phyloP scores from a whole-genome alignment of 768 basidiomycete genomes.

The Chalciporus chontae region DNA sequence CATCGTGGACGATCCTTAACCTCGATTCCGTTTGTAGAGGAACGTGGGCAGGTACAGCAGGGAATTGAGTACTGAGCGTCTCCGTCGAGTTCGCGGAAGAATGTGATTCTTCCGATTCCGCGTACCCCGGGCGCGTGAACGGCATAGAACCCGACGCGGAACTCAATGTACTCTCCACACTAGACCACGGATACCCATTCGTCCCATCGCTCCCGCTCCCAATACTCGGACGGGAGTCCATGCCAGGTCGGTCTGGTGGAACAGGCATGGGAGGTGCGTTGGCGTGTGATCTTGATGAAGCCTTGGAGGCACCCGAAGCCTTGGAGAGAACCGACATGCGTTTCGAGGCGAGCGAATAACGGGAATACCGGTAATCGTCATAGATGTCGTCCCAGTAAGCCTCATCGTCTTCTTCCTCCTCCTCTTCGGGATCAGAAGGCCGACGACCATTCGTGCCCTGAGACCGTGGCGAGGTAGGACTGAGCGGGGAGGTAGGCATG shows the following conservation, averaged over 20 bases:
- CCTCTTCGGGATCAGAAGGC: constrained; percentile 9
- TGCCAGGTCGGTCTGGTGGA: constrained; percentile 21
- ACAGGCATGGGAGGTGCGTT: constrained; percentile 26
- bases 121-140: constrained; percentile 18
- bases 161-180: constrained; percentile 24
- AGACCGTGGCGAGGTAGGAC: not conserved
- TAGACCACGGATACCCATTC: constrained; percentile 18
- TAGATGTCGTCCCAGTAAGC: constrained; percentile 76
- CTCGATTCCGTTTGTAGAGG: constrained; percentile 31
- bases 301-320: constrained; percentile 21
- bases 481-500: constrained; percentile 22
- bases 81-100: constrained; percentile 13
- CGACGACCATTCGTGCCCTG: not conserved
- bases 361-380: constrained; percentile 75
- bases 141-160: constrained; percentile 14
- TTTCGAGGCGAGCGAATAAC: constrained; percentile 47
- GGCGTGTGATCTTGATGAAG: constrained; percentile 22
- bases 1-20: constrained; percentile 28
- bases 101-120: constrained; percentile 22
- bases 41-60: constrained; percentile 28
- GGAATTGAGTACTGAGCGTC: constrained; percentile 28
- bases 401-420: constrained; percentile 26
- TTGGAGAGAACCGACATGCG: constrained; percentile 19
- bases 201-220: constrained; percentile 18
- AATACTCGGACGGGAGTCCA: constrained; percentile 17